A percentile compares a stretch with the other conserved stretches of the same genome.
Evolutionary conservation across 345 rosid genomes (phyloP).

Genomic region (Euclidium syriacum): DNA sequence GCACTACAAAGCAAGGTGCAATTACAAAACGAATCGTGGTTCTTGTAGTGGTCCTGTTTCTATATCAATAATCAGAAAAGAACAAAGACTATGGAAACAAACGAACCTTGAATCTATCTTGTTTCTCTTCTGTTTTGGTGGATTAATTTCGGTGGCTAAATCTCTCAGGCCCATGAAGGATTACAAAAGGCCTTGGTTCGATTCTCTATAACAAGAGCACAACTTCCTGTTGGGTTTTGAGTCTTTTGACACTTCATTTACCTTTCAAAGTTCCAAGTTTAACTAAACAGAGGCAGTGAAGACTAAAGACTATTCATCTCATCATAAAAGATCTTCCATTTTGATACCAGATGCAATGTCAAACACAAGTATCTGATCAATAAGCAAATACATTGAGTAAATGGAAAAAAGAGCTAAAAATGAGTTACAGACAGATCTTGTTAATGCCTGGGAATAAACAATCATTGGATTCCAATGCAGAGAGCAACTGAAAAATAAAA

Average conservation of each 20-base stretch:
- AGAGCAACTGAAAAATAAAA: neutral
- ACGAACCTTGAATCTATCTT: neutral
- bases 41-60: conserved; percentile 27
- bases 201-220: neutral
- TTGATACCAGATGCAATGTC: neutral
- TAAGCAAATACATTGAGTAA: neutral
- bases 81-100: conserved; percentile 5
- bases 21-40: neutral
- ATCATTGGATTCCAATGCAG: neutral
- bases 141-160: neutral
- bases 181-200: conserved; percentile 7
- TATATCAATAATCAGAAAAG: conserved; percentile 14
- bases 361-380: neutral
- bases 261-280: neutral
- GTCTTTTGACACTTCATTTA: conserved; percentile 8
- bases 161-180: conserved; percentile 19
- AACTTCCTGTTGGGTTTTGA: conserved; percentile 19
- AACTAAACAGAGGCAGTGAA: neutral
- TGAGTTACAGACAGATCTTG: neutral
- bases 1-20: conserved; percentile 2
- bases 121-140: neutral
- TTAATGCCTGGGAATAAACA: neutral
- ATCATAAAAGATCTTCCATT: neutral
- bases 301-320: neutral
- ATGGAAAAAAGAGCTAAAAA: neutral